Evolutionary conservation across 441 rosid genomes (phyloP).

Genomic region (Cnidoscolus chayamansa): DNA sequence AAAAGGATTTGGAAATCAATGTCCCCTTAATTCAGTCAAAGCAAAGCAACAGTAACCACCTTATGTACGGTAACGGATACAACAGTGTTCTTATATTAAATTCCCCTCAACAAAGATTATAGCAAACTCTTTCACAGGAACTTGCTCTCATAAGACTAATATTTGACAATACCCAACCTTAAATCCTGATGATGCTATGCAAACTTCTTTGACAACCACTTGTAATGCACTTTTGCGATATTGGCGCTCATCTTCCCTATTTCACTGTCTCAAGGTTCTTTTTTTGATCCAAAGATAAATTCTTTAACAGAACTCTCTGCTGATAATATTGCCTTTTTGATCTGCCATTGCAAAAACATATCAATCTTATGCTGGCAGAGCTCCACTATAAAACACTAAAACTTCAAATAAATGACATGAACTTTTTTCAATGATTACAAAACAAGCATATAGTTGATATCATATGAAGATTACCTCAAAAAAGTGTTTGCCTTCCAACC

Average conservation of each 20-base stretch:
- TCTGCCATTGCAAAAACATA: constrained; percentile 40
- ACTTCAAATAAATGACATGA: no score
- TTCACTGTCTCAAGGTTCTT: constrained; percentile 31
- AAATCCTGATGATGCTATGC: constrained; percentile 4
- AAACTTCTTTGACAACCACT: constrained; percentile 9
- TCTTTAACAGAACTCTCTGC: constrained; percentile 55
- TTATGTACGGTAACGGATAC: not conserved
- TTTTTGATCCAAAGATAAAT: constrained; percentile 50
- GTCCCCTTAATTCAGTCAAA: not conserved
- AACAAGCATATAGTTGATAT: not conserved
- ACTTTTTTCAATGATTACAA: no score
- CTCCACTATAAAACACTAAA: not conserved
- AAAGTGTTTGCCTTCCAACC: not conserved
- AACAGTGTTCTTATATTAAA: not conserved
- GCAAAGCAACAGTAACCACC: not conserved
- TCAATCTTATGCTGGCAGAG: not conserved
- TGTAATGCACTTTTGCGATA: constrained; percentile 24
- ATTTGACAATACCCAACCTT: constrained; percentile 8
- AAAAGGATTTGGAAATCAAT: not conserved
- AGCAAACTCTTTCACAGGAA: not conserved
- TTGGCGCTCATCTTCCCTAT: constrained; percentile 23
- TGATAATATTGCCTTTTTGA: constrained; percentile 54
- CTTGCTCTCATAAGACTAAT: constrained; percentile 10
- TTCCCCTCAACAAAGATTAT: not conserved
- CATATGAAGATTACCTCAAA: not conserved